A percentile compares a stretch with the other conserved stretches of the same genome.
These are phyloP conservation scores for Daedalea quercina DNA, from an alignment of 768 basidiomycete genomes.

Conservation along the genomic window DNA sequence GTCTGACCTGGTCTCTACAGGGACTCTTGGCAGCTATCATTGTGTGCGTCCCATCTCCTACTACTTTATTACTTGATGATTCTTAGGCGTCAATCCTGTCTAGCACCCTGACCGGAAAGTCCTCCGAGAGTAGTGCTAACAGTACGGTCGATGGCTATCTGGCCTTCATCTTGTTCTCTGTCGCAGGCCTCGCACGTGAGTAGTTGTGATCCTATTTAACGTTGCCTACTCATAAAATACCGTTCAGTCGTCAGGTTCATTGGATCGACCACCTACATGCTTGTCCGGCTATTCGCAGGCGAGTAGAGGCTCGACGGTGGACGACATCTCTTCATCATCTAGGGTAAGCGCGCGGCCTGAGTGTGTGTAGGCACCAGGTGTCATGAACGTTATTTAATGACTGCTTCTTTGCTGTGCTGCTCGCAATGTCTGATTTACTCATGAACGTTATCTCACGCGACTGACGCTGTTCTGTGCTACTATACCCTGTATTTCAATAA, in stretches of 20 bases:
- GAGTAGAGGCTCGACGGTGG: no score
- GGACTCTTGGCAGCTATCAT: slow-evolving; percentile 70
- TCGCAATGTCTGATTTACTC: not conserved
- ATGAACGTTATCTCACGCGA: not conserved
- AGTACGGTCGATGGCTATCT: slow-evolving; percentile 77
- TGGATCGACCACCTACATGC: slow-evolving; percentile 76
- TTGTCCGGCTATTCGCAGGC: slow-evolving; percentile 83
- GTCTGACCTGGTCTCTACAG: slow-evolving; percentile 32
- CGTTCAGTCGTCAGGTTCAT: slow-evolving; percentile 73
- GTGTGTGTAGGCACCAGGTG: not conserved
- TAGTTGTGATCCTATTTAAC: slow-evolving; percentile 10
- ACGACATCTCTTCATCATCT: not conserved
- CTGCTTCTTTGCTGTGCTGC: not conserved
- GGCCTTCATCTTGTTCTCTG: slow-evolving; percentile 83
- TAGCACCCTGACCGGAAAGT: slow-evolving; percentile 32
- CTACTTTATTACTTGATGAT: slow-evolving; percentile 2
- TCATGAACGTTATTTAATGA: not conserved
- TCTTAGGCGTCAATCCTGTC: not conserved
- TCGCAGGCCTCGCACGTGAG: slow-evolving; percentile 83
- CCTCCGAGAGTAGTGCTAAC: slow-evolving; percentile 39
- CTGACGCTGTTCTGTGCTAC: no score
- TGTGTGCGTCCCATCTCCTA: slow-evolving; percentile 39
- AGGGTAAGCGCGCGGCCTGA: not conserved
- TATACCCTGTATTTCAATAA: not conserved
- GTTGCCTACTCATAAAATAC: not conserved